Base-by-base conservation (phyloP, 1,139 yeast genomes). In the Yamadazyma aaseri region DNA sequence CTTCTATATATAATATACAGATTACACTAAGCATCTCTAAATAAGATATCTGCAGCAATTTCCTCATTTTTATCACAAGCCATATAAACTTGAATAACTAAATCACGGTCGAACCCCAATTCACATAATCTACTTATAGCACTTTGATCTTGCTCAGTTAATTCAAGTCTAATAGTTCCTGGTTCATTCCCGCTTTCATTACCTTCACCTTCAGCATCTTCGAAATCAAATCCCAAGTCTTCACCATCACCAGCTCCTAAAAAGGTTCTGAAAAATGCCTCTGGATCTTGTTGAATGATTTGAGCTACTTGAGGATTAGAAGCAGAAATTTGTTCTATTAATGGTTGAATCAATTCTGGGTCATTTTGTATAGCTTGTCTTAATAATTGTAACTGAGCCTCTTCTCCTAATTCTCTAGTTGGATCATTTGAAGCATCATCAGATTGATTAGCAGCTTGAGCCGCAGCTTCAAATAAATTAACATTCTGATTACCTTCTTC, bases 1-100 rank as follows among this genome's bases (percentile, higher is more conserved):
- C n/a, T n/a, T n/a, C n/a, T n/a, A n/a, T n/a, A n/a, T n/a, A n/a
- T n/a, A n/a, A n/a, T n/a, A n/a, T n/a, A n/a, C n/a, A n/a, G n/a
- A n/a, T n/a, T n/a, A 10, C 21, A 22, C 21, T 20, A 29, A 15
- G 32, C 24, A 58, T 68, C 74, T 51, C 80, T 74, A 56, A 84
- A 86, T 51, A 92, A 71, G 54, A 87, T 79, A 63, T 92, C 94
- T 26, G 97, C 98, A 29, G 98, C 89, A 51, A 87, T 76, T 67
- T 92, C 97, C 65, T 92, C 98, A 63, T 92, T 89, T 68, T 90
- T 92, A 55, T 94, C 98, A 61, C 98, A 92, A 29, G 97, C 98
- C 74, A 94, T 82, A 65, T 87, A 94, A 23, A 95, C 96, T 65
- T 90, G 97, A 42, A 90, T 79, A 32, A 86, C 98, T 43, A 85